Conservation (phyloP, 495 filamentous ascomycete genomes). For the Chaetomidium leptoderma region DNA sequence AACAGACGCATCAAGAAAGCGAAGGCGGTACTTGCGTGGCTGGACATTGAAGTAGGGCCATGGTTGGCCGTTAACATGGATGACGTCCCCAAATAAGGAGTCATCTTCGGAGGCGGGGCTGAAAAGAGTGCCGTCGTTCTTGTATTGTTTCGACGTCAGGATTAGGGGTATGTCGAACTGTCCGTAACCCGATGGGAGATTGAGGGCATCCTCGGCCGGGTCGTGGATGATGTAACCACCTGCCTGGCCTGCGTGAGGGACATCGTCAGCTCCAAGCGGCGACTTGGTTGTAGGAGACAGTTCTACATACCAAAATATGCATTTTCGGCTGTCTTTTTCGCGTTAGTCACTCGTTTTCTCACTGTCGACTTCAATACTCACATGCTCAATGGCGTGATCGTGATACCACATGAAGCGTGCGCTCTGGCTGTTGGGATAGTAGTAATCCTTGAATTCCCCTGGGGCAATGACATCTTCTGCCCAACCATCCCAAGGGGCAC, state of each 20-base stretch:
- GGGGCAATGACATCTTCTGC: conserved; percentile 48
- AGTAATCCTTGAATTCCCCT: conserved; percentile 57
- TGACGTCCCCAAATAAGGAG: conserved; percentile 52
- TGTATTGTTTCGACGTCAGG: conserved; percentile 48
- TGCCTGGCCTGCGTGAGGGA: conserved; percentile 34
- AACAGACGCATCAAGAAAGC: conserved; percentile 48
- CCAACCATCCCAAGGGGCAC: conserved; percentile 48
- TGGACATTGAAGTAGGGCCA: conserved; percentile 55
- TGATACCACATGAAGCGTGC: conserved; percentile 57
- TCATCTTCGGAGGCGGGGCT: conserved; percentile 35
- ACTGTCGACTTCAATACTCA: conserved; percentile 3
- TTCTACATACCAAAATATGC: conserved; percentile 46
- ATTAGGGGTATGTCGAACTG: conserved; percentile 51
- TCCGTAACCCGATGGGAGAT: conserved; percentile 46
- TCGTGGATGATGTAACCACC: conserved; percentile 45
- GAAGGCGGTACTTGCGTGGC: conserved; percentile 55
- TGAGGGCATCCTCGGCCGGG: conserved; percentile 40
- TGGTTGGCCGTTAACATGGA: conserved; percentile 54
- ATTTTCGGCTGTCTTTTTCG: conserved; percentile 51
- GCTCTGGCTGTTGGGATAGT: conserved; percentile 52
- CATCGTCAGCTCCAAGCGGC: not conserved
- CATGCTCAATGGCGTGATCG: conserved; percentile 45
- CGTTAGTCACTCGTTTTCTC: too few relatives aligned
- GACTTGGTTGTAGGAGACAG: too few relatives aligned
- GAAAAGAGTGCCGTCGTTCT: conserved; percentile 43